Base-by-base conservation (phyloP, 495 filamentous ascomycete species). In the Copromyces sp. region DNA sequence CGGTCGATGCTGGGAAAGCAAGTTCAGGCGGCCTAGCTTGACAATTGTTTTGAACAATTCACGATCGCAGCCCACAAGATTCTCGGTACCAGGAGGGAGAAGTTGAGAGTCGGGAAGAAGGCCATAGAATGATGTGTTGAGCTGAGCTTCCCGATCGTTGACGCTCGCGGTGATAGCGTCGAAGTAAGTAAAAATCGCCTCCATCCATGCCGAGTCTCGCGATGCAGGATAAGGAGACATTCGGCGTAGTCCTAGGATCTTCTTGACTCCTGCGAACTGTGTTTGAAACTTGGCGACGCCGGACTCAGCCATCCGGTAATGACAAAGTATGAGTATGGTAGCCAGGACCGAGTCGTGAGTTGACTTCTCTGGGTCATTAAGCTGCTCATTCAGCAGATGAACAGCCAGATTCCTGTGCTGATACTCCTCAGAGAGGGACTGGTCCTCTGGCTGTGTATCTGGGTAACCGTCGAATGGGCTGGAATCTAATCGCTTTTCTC, bases 101-200 rank as follows among this genome's bases (percentile, higher is more conserved):
- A 97, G 84, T 9, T 89, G 88, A 81, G 93, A 92, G 71, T 94
- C 91, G 32, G 93, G 87, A 35, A 89, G 85, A 3, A 89, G 86
- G 35, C 86, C 84, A 40, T 89, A 89, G 76, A 85, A 84, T 20
- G 81, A 86, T 16, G 89, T 90, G 71, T 90, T 90, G 38, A 98
- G 87, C 78, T 97, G 93, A n/a, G 92, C 88, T 79, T 97, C 95
- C 71, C 94, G 89, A 78, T 97, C 92, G 76, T 98, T 97, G 72
- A 97, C 91, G 68, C 92, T 93, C 38, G 93, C 92, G 0, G 93
- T 94, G 83, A 97, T 92, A n/a, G 93, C 94, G 79, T 97, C 95
- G 75, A 96, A 93, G 88, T 94, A 97, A 17, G 94, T 95, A 78
- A 98, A 98, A 78, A 97, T 89, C n/a, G 93, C 90, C 73, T 97